These are phyloP conservation scores for Platanthera zijinensis DNA, from an alignment of 106 monocot species.

Conservation along the genomic window DNA sequence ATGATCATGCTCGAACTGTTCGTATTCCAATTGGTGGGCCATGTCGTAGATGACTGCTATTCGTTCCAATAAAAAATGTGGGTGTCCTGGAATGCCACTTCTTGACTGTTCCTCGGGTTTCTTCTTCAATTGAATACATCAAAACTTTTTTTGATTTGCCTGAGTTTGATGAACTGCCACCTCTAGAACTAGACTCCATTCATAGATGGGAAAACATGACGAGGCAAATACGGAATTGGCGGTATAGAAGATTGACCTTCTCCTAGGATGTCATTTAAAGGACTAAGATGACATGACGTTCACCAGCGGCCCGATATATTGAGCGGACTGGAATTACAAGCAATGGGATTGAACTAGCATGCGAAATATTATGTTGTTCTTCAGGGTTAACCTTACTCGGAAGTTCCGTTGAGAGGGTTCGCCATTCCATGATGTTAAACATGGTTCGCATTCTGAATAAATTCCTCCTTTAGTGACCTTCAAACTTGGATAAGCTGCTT, in stretches of 20 bases:
- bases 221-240: constrained; percentile 19
- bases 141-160: constrained; percentile 21
- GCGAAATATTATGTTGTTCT: constrained; percentile 16
- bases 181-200: constrained; percentile 24
- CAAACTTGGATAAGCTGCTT: constrained; percentile 13
- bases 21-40: constrained; percentile 32
- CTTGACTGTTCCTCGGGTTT: constrained; percentile 15
- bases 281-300: constrained; percentile 17
- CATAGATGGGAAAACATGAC: constrained; percentile 6
- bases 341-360: constrained; percentile 19
- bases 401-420: constrained; percentile 47
- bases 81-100: background rate
- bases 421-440: constrained; percentile 8
- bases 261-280: constrained; percentile 28
- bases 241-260: constrained; percentile 20
- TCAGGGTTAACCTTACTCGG: constrained; percentile 39
- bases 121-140: constrained; percentile 16
- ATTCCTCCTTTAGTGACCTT: constrained; percentile 5
- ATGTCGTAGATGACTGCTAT: constrained; percentile 20
- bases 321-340: constrained; percentile 21
- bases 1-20: constrained; percentile 16
- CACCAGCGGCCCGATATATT: constrained; percentile 20
- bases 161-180: constrained; percentile 24
- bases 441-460: constrained; percentile 5
- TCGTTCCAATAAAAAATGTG: constrained; percentile 13